Percentiles rank a stretch among this genome's conserved stretches.
These are phyloP conservation scores for Solanum microdontum DNA, from an alignment of 257 asterid genomes.

Conservation along the genomic window DNA sequence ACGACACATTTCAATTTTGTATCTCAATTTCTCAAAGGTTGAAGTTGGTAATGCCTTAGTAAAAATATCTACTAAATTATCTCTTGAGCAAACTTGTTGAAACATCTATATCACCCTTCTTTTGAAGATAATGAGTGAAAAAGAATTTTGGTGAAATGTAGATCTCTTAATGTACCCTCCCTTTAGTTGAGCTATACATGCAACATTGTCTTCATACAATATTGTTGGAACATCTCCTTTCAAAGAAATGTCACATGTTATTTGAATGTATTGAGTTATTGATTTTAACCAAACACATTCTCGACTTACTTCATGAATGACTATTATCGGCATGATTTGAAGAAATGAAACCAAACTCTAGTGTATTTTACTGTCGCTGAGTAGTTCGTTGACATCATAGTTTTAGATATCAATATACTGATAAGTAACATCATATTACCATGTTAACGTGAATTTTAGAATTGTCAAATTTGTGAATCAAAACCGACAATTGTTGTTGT, in stretches of 20 bases:
- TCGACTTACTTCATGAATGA: background rate
- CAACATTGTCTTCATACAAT: background rate
- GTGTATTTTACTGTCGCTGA: too few species aligned
- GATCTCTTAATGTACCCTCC: background rate
- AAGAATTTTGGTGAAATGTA: too few species aligned
- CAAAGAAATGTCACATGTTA: background rate
- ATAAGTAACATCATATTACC: background rate
- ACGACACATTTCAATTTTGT: too few species aligned
- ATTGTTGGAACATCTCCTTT: background rate
- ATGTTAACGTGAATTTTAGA: background rate
- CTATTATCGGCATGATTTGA: background rate
- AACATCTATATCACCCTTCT: too few species aligned
- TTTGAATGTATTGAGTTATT: too few species aligned
- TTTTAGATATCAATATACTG: too few species aligned
- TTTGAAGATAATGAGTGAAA: too few species aligned
- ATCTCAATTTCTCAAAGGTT: background rate
- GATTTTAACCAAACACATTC: too few species aligned
- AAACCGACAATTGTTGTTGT: background rate
- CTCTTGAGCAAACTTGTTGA: background rate
- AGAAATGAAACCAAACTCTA: background rate
- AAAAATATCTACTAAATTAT: background rate
- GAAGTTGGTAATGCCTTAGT: background rate
- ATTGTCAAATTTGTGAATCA: background rate
- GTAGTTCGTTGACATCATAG: accelerated
- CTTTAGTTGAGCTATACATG: background rate